Conservation (phyloP, 441 rosid genomes). For the Populus hybrid region DNA sequence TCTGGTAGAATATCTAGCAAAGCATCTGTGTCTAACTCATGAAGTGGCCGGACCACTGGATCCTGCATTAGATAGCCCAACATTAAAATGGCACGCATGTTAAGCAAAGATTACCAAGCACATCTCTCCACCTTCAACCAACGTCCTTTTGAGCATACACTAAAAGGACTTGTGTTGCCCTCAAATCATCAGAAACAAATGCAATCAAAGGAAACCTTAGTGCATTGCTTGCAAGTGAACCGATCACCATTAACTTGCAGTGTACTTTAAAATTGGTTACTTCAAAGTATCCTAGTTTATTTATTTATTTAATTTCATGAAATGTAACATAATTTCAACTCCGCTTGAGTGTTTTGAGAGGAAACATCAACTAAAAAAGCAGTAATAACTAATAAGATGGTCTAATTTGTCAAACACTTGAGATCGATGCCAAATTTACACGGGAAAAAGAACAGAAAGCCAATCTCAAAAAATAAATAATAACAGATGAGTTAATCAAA, state of each 20-base stretch:
- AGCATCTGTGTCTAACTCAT: slow-evolving; percentile 43
- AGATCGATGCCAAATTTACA: too few relatives aligned
- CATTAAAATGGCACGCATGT: not conserved
- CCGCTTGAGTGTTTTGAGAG: not conserved
- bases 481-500: not conserved
- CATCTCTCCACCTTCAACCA: too few relatives aligned
- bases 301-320: too few relatives aligned
- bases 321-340: not conserved
- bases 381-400: too few relatives aligned
- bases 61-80: slow-evolving; percentile 34
- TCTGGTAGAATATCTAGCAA: slow-evolving; percentile 57
- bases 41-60: slow-evolving; percentile 44
- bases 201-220: not conserved
- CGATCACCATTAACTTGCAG: not conserved
- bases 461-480: not conserved
- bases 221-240: not conserved
- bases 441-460: too few relatives aligned
- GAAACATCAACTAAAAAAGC: not conserved
- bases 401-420: too few relatives aligned
- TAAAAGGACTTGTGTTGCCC: not conserved
- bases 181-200: not conserved
- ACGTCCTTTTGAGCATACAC: not conserved
- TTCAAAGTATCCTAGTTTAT: not conserved
- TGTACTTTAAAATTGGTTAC: not conserved
- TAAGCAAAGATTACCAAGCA: not conserved